A percentile compares a stretch with the other conserved stretches of the same genome.
These are phyloP conservation scores for Rhododendron vialii DNA, from an alignment of 148 eudicot genomes.

Conservation along the genomic window DNA sequence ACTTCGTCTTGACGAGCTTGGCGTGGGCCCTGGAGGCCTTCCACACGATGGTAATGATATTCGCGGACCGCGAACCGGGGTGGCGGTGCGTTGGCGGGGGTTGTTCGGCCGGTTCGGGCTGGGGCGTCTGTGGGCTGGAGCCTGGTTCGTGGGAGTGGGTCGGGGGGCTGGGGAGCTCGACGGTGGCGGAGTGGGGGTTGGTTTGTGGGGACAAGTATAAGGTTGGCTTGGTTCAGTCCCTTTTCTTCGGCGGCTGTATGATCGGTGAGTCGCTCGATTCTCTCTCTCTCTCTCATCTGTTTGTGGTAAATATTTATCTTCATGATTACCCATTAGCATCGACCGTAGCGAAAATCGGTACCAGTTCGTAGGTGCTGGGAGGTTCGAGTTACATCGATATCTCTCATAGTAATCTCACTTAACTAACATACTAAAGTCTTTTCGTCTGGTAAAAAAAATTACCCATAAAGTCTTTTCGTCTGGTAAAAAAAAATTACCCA, in stretches of 20 bases:
- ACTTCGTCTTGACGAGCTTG: slow-evolving; percentile 65
- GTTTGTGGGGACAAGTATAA: slow-evolving; percentile 68
- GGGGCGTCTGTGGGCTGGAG: slow-evolving; percentile 37
- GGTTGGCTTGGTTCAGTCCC: slow-evolving; percentile 77
- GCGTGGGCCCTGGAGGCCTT: slow-evolving; percentile 97
- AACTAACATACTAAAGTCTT: too few species aligned
- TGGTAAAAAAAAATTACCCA: too few species aligned
- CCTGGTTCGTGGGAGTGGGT: slow-evolving; percentile 77
- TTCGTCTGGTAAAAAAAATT: too few species aligned
- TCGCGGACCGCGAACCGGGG: slow-evolving; percentile 77
- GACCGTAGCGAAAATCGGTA: too few species aligned
- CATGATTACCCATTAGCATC: too few species aligned
- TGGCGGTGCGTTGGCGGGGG: slow-evolving; percentile 47
- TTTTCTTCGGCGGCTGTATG: slow-evolving; percentile 85
- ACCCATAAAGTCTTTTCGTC: too few species aligned
- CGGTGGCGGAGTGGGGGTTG: slow-evolving; percentile 75
- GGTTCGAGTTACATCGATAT: too few species aligned
- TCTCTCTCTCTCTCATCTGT: background rate
- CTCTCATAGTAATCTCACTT: too few species aligned
- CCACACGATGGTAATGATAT: slow-evolving; percentile 93
- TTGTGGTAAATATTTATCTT: background rate
- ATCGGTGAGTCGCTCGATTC: slow-evolving; percentile 40
- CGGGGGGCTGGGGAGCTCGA: slow-evolving; percentile 38
- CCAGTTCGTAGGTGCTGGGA: too few species aligned
- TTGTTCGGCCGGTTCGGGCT: slow-evolving; percentile 17